Percentiles rank a stretch among this genome's conserved stretches.
These are phyloP conservation scores for Leucosporidium creatinivorum DNA, from an alignment of 768 basidiomycete genomes.

Conservation along the genomic window DNA sequence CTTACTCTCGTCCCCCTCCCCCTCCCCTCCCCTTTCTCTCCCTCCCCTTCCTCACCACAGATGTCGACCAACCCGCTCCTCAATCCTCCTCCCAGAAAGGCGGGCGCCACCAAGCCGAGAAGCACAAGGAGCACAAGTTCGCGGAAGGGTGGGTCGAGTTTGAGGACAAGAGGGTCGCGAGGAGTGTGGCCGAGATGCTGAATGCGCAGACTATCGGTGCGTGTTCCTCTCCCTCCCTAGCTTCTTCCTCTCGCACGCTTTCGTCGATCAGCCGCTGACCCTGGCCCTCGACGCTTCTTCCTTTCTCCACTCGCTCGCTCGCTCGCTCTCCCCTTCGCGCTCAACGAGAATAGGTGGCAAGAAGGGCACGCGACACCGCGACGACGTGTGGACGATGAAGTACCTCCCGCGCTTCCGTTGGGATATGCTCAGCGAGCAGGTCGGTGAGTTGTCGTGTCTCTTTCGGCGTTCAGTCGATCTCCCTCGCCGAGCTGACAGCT, in stretches of 20 bases:
- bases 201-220: conserved; percentile 87
- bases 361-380: conserved; percentile 81
- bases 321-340: not conserved
- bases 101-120: conserved; percentile 21
- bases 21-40: not conserved
- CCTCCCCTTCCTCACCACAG: not conserved
- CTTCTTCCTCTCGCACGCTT: too few species aligned
- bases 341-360: conserved; percentile 50
- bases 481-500: too few species aligned
- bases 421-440: conserved; percentile 97
- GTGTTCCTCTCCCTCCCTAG: conserved; percentile 11
- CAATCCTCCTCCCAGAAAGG: conserved; percentile 12
- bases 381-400: conserved; percentile 99
- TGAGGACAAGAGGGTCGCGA: conserved; percentile 82
- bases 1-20: too few species aligned
- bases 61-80: not conserved
- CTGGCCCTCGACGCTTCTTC: too few species aligned
- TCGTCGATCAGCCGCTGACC: too few species aligned
- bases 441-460: conserved; percentile 58
- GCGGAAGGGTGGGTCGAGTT: conserved; percentile 99
- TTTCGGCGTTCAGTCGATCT: not conserved
- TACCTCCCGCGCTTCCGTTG: conserved; percentile 97
- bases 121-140: conserved; percentile 52
- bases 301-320: not conserved
- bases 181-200: conserved; percentile 85